Evolutionary conservation across 2,329 filamentous ascomycete species (phyloP), one percentile per base, ranked within the genome.

Genomic region (Penicillium concentricum): DNA sequence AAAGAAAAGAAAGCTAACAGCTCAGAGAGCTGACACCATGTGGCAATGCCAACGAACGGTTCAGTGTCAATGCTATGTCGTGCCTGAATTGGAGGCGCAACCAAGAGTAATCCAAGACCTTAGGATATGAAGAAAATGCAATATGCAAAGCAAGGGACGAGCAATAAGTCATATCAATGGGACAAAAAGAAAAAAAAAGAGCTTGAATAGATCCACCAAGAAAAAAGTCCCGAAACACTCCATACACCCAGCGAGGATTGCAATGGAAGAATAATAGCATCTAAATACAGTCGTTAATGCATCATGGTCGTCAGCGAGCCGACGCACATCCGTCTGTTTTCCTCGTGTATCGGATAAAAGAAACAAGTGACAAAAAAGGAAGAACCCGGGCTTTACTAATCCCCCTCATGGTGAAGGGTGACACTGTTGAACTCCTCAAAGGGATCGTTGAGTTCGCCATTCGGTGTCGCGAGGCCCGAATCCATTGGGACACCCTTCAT

Each of bases 401-500:
- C 93, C 16, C 92, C 94, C 55, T 97, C 94, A 71, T 99, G 94
- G 74, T 97, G 93, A 60, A 99, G 81, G 49, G 94, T 99, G 41
- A 99, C 92, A 72, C 91, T 96, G 81, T 97, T 99, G 77, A 99
- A 99, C 74, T 97, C 94, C 75, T 97, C 91, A 72, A 99, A 99
- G 2, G 94, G 94, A 81, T 99, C 94, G 4, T 85, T 81, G 37
- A 88, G 72, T 71, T 97, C 93, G 37, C 83, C 89, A 43, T 89
- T 90, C 1, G 93, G 93, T 3, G 93, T 97, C 2, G 89, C 85
- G 51, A 96, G 80, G 1, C 90, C 91, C 42, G 89, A 93, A 70
- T 96, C 92, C 59, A 96, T 79, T 9, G 92, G 91, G 13, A 96
- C 91, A 2, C 92, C 91, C 76, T 91, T 91, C 46, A 81, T 72